Conservation (phyloP, 768 basidiomycete genomes). For the Plicaturopsis crispa region DNA sequence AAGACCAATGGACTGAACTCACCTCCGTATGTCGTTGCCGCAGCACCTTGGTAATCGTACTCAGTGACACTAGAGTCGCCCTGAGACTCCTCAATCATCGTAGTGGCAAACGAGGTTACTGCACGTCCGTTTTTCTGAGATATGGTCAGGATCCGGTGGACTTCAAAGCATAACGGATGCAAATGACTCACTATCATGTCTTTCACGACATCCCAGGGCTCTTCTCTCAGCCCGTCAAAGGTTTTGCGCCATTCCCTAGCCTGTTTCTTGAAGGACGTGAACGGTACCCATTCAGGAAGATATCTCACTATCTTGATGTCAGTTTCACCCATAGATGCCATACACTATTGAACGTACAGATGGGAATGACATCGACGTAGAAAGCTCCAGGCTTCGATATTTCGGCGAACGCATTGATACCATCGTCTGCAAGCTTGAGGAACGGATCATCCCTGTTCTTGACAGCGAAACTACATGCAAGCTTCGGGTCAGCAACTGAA, state of each 20-base stretch:
- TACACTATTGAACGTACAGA: neutral
- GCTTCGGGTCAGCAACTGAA: too few relatives aligned
- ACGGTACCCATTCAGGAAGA: constrained; percentile 7
- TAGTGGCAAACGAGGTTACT: neutral
- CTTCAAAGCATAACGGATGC: neutral
- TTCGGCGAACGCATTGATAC: neutral
- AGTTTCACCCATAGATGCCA: neutral
- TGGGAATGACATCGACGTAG: neutral
- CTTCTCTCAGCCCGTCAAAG: constrained; percentile 7
- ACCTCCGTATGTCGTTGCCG: neutral
- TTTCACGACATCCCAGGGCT: constrained; percentile 7
- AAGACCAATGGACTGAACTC: too few relatives aligned
- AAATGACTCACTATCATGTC: constrained; percentile 2
- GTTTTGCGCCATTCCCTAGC: constrained; percentile 7
- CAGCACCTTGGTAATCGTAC: neutral
- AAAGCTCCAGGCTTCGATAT: neutral
- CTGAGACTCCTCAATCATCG: neutral
- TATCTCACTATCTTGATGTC: constrained; percentile 4
- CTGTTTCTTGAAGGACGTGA: constrained; percentile 4
- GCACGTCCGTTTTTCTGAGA: neutral
- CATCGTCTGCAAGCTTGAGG: neutral
- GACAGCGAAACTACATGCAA: too few relatives aligned
- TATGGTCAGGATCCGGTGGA: neutral
- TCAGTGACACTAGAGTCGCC: neutral
- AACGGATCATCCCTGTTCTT: too few relatives aligned